Percentiles rank a stretch among this genome's conserved stretches.
These are phyloP conservation scores for Ceratocystis harringtonii DNA, from an alignment of 2,329 filamentous ascomycete species.

Conservation along the genomic window DNA sequence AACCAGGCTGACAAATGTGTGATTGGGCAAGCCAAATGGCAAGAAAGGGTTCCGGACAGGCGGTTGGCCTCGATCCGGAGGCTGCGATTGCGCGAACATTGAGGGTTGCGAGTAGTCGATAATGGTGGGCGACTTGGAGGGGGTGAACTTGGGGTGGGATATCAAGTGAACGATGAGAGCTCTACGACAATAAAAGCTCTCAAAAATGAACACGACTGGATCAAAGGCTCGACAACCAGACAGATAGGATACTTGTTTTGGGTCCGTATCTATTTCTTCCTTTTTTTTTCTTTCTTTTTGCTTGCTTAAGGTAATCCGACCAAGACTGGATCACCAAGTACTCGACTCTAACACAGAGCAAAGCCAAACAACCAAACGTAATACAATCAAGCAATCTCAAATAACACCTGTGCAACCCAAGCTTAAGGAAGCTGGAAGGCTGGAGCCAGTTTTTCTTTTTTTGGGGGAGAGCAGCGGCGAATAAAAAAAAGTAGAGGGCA, in stretches of 20 bases:
- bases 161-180: not conserved
- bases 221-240: not conserved
- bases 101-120: slow-evolving; percentile 12
- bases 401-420: not conserved
- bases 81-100: slow-evolving; percentile 15
- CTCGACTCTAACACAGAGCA: not conserved
- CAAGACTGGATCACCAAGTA: not conserved
- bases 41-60: slow-evolving; percentile 12
- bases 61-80: slow-evolving; percentile 9
- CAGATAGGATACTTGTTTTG: not conserved
- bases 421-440: not conserved
- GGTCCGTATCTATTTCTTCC: not conserved
- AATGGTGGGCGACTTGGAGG: slow-evolving; percentile 10
- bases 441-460: not conserved
- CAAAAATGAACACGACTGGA: not conserved
- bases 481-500: not conserved
- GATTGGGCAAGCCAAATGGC: slow-evolving; percentile 10
- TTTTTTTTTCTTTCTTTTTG: not conserved
- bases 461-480: not conserved
- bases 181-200: not conserved
- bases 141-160: not conserved
- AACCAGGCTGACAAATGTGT: slow-evolving; percentile 2
- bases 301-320: not conserved
- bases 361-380: not conserved
- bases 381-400: slow-evolving; percentile 1